Conservation (phyloP, 345 rosid genomes). For the Camelina neglecta region DNA sequence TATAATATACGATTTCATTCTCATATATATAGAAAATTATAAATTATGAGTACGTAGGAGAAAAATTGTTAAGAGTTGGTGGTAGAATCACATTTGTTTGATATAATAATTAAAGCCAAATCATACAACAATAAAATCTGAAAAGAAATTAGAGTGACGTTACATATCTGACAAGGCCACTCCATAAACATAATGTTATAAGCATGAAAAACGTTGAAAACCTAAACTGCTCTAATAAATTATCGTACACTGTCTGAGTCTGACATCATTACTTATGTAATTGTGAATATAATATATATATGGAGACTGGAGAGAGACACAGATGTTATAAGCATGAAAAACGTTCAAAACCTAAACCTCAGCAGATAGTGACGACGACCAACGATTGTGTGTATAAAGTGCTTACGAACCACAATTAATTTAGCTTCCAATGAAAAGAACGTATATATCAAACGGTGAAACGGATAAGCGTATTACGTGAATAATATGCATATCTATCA, state of each 20-base stretch:
- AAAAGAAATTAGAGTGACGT: background rate
- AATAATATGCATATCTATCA: too few relatives aligned
- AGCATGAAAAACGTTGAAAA: background rate
- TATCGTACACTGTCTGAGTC: background rate
- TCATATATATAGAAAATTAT: background rate
- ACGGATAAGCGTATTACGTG: too few relatives aligned
- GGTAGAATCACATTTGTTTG: background rate
- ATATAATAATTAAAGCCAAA: background rate
- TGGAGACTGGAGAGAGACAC: background rate
- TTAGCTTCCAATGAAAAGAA: too few relatives aligned
- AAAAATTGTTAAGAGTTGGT: background rate
- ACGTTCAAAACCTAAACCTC: constrained; percentile 1
- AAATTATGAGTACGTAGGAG: background rate
- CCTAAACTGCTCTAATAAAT: background rate
- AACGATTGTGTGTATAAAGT: too few relatives aligned
- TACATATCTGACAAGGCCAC: background rate
- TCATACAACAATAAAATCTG: background rate
- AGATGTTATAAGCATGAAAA: background rate
- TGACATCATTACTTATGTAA: background rate
- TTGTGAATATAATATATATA: background rate
- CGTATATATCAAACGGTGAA: too few relatives aligned
- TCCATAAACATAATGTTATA: background rate
- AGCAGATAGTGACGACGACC: background rate
- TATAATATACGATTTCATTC: background rate
- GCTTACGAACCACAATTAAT: too few relatives aligned